These are phyloP conservation scores for Trypanosomatidae sp. DNA, from an alignment of 208 protist genomes.

Conservation along the genomic window DNA sequence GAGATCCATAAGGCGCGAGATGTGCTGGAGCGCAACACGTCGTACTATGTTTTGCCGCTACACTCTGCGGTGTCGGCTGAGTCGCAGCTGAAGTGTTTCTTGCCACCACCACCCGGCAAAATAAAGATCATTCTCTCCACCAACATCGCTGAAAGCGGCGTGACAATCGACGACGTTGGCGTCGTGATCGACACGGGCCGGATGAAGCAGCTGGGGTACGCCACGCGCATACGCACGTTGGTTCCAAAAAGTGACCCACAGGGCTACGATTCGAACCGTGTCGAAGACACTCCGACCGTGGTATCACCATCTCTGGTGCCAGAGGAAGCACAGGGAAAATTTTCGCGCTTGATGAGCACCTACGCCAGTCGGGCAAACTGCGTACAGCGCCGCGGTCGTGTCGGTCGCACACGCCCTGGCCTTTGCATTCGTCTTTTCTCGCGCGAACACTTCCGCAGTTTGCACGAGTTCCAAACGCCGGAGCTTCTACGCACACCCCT, in stretches of 20 bases:
- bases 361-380: conserved; percentile 89
- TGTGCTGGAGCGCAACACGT: conserved; percentile 69
- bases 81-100: conserved; percentile 97
- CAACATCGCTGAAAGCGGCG: conserved; percentile 99
- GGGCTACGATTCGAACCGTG: conserved; percentile 29
- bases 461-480: conserved; percentile 91
- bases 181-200: conserved; percentile 98
- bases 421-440: conserved; percentile 95
- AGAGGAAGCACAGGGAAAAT: conserved; percentile 13
- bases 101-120: conserved; percentile 88
- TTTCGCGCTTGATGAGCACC: conserved; percentile 69
- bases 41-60: conserved; percentile 78
- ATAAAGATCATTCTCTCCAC: conserved; percentile 98
- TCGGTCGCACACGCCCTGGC: conserved; percentile 93
- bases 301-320: background rate
- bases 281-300: background rate
- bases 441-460: conserved; percentile 58
- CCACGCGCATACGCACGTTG: conserved; percentile 43
- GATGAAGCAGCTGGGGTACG: conserved; percentile 95
- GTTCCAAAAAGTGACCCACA: conserved; percentile 31
- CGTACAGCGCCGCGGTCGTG: conserved; percentile 93
- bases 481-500: conserved; percentile 95
- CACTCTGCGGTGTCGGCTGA: conserved; percentile 95
- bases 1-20: conserved; percentile 84
- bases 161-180: conserved; percentile 99